Percentiles rank a stretch among this genome's conserved stretches.
Conservation (phyloP, 257 asterid species). For the Fraxinus quadrangulata region DNA sequence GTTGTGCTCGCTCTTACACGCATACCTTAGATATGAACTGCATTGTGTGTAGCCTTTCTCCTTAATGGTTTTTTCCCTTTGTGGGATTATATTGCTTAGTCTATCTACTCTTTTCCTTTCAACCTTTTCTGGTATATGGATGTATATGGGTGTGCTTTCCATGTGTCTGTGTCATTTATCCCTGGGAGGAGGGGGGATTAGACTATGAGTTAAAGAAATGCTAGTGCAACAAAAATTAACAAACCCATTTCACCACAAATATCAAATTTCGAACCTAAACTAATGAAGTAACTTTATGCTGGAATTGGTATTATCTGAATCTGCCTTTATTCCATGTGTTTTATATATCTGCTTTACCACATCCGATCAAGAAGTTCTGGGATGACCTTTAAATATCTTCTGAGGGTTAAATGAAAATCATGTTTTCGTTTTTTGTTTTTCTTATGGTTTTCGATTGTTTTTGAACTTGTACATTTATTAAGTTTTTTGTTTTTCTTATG, state of each 20-base stretch:
- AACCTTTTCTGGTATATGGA: background rate
- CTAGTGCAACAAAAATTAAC: background rate
- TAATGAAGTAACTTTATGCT: background rate
- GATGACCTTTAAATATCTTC: background rate
- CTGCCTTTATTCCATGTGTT: background rate
- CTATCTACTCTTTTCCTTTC: background rate
- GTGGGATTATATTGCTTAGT: conserved; percentile 4
- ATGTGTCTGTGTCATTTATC: background rate
- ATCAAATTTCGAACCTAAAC: background rate
- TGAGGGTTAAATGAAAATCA: background rate
- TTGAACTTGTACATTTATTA: too few species aligned
- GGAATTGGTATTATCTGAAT: background rate
- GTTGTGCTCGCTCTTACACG: conserved; percentile 19
- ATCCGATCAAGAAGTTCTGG: background rate
- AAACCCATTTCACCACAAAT: background rate
- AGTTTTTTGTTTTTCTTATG: too few species aligned
- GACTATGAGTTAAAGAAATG: background rate
- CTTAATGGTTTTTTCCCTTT: background rate
- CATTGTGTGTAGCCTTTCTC: conserved; percentile 3
- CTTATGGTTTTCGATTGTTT: too few species aligned
- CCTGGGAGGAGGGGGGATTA: background rate
- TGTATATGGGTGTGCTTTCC: background rate
- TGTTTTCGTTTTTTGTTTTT: background rate
- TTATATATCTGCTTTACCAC: background rate
- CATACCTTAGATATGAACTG: conserved; percentile 1